These are phyloP conservation scores for Geranium incanum DNA, from an alignment of 441 rosid species.

Conservation along the genomic window DNA sequence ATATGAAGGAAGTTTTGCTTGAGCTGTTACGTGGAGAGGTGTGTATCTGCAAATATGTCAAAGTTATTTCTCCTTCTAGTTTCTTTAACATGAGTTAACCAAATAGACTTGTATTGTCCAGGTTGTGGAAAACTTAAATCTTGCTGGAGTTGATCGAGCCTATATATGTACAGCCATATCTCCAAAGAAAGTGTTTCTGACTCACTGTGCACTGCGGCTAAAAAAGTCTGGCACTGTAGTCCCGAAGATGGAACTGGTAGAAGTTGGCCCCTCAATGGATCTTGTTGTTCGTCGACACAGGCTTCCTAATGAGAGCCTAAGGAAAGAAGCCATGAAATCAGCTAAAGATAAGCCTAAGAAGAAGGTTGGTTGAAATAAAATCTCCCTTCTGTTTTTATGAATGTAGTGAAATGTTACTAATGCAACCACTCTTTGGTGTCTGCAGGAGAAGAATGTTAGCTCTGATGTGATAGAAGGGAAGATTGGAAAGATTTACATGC, in stretches of 20 bases:
- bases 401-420: slow-evolving; percentile 16
- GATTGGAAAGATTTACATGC: slow-evolving; percentile 68
- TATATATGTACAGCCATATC: slow-evolving; percentile 77
- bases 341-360: slow-evolving; percentile 65
- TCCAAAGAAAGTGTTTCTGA: slow-evolving; percentile 49
- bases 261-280: slow-evolving; percentile 95
- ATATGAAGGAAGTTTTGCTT: slow-evolving; percentile 74
- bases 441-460: slow-evolving; percentile 71
- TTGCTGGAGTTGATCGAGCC: slow-evolving; percentile 73
- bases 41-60: slow-evolving; percentile 12
- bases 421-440: slow-evolving; percentile 11
- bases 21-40: slow-evolving; percentile 89
- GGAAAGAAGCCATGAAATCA: slow-evolving; percentile 76
- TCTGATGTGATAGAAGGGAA: slow-evolving; percentile 57
- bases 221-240: slow-evolving; percentile 77
- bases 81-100: not conserved
- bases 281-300: slow-evolving; percentile 78
- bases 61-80: not conserved
- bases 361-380: slow-evolving; percentile 45
- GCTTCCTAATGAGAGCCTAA: slow-evolving; percentile 65
- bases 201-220: slow-evolving; percentile 76
- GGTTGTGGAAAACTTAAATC: slow-evolving; percentile 81
- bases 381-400: not conserved
- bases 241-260: slow-evolving; percentile 80
- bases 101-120: slow-evolving; percentile 23